Percentiles rank a stretch among this genome's conserved stretches.
These are phyloP conservation scores for Microbotryomycetes sp. DNA, from an alignment of 1,284 basidiomycete species.

Conservation along the genomic window DNA sequence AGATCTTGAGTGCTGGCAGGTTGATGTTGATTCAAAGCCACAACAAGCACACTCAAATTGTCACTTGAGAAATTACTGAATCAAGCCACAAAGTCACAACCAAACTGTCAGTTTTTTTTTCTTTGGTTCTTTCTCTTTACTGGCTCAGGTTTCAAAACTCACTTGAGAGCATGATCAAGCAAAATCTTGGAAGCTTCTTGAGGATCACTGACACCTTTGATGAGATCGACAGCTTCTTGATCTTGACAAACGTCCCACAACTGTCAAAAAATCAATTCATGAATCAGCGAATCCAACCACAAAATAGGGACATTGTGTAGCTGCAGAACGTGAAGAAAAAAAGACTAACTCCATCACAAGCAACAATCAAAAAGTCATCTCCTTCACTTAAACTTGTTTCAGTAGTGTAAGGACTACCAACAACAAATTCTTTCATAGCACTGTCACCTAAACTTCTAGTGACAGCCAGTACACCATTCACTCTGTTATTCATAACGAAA, in stretches of 20 bases:
- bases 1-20: no score
- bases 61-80: slow-evolving; percentile 33
- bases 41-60: slow-evolving; percentile 35
- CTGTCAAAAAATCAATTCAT: slow-evolving; percentile 1
- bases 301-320: not conserved
- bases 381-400: slow-evolving; percentile 77
- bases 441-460: slow-evolving; percentile 94
- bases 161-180: slow-evolving; percentile 70
- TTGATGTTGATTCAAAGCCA: no score
- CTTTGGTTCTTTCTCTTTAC: no score
- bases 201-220: slow-evolving; percentile 57
- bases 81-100: not conserved
- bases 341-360: slow-evolving; percentile 70
- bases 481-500: slow-evolving; percentile 96
- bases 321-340: not conserved
- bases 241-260: slow-evolving; percentile 95
- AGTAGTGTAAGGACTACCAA: slow-evolving; percentile 95
- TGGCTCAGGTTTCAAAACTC: not conserved
- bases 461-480: slow-evolving; percentile 65
- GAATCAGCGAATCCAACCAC: not conserved
- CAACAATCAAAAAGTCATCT: slow-evolving; percentile 85
- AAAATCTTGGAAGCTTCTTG: slow-evolving; percentile 73
- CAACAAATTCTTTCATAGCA: slow-evolving; percentile 99
- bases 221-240: slow-evolving; percentile 82
- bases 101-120: no score